Conservation (phyloP, 75 land plant genomes). For the Isoetes taiwanensis region DNA sequence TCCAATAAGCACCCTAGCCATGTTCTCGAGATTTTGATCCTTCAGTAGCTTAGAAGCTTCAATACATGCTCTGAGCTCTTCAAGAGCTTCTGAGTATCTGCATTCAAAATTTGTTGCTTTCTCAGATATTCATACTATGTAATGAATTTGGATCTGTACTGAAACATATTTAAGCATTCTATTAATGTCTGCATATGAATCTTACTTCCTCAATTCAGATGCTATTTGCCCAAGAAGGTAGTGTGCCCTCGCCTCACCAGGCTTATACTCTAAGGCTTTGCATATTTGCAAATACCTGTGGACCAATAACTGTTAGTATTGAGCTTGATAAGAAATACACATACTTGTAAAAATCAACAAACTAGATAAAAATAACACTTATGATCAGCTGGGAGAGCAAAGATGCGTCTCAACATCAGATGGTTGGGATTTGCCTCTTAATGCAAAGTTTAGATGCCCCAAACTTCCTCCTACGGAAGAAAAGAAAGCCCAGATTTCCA, state of each 20-base stretch:
- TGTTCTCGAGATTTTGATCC: constrained; percentile 13
- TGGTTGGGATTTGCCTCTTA: constrained; percentile 6
- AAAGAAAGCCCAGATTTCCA: constrained; percentile 25
- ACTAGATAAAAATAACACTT: no score
- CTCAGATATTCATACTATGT: not conserved
- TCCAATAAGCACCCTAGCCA: constrained; percentile 18
- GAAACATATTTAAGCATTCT: not conserved
- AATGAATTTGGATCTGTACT: not conserved
- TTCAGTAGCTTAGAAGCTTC: constrained; percentile 7
- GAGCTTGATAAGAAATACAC: not conserved
- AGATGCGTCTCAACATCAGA: no score
- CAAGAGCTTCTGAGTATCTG: constrained; percentile 11
- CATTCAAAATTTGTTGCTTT: not conserved
- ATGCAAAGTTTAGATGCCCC: constrained; percentile 24
- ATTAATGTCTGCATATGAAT: not conserved
- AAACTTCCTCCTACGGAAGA: constrained; percentile 17
- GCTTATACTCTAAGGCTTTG: constrained; percentile 3
- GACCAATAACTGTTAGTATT: not conserved
- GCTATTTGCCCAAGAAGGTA: constrained; percentile 23
- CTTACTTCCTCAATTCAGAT: constrained; percentile 10
- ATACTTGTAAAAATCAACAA: not conserved
- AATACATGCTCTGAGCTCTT: constrained; percentile 11
- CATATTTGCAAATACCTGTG: constrained; percentile 29
- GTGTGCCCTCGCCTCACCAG: constrained; percentile 25
- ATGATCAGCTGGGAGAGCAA: no score